These are phyloP conservation scores for Xylaria sp. DNA, from an alignment of 495 filamentous ascomycete species.

Conservation along the genomic window DNA sequence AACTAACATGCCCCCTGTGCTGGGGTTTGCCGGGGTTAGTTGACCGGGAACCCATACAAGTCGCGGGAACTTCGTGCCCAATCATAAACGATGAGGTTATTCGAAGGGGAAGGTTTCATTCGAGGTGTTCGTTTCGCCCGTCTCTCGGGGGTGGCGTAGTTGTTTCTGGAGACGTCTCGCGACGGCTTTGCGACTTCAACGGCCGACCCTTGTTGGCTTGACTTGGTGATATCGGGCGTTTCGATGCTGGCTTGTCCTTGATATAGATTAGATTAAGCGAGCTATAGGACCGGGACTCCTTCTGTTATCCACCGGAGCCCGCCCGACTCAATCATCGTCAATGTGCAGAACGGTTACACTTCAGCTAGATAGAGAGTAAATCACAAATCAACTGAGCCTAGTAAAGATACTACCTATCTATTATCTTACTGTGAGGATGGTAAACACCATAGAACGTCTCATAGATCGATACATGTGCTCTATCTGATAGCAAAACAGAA, in stretches of 20 bases:
- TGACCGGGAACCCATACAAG: background rate
- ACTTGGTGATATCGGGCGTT: background rate
- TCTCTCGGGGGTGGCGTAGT: background rate
- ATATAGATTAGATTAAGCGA: background rate
- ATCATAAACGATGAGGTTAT: background rate
- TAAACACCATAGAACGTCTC: no score
- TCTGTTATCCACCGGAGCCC: background rate
- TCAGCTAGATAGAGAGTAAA: no score
- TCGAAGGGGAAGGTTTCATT: conserved; percentile 4
- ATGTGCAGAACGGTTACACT: no score
- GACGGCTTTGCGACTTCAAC: background rate
- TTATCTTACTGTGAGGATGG: no score
- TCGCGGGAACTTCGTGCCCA: background rate
- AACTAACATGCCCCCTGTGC: background rate
- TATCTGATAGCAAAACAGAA: background rate
- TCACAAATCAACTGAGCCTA: background rate
- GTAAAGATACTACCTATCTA: no score
- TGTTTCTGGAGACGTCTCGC: background rate
- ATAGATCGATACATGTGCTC: background rate
- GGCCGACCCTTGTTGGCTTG: background rate
- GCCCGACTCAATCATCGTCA: background rate
- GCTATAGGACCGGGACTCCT: background rate
- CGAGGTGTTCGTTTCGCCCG: background rate
- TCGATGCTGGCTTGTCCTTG: background rate
- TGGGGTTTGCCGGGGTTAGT: background rate